These are phyloP conservation scores for Cyberlindnera suaveolens DNA, from an alignment of 805 yeast genomes.

Conservation along the genomic window DNA sequence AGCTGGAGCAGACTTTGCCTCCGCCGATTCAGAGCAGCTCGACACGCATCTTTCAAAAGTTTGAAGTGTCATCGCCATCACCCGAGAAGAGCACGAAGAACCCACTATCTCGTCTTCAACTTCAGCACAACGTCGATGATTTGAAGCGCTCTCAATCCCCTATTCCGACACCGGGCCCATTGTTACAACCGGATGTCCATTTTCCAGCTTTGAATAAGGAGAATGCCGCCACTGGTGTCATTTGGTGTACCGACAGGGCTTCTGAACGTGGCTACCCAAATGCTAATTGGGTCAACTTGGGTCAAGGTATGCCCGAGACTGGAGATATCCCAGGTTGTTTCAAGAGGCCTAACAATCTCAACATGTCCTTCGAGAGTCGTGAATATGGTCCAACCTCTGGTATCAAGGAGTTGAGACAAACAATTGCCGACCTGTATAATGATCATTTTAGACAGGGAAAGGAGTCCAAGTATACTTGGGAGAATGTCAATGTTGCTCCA, in stretches of 20 bases:
- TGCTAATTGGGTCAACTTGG: conserved; percentile 49
- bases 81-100: conserved; percentile 3
- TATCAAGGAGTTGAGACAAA: conserved; percentile 44
- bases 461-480: conserved; percentile 48
- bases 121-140: background rate
- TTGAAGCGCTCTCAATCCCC: conserved; percentile 31
- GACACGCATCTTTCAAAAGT: conserved; percentile 16
- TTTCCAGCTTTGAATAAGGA: conserved; percentile 54
- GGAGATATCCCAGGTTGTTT: conserved; percentile 56
- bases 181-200: conserved; percentile 31
- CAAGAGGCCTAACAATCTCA: conserved; percentile 42
- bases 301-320: conserved; percentile 63
- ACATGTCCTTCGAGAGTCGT: conserved; percentile 41
- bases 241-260: conserved; percentile 61
- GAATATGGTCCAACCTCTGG: conserved; percentile 62
- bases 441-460: conserved; percentile 44
- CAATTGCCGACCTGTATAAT: conserved; percentile 53
- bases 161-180: conserved; percentile 44
- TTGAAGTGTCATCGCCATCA: conserved; percentile 5
- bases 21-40: conserved; percentile 23
- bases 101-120: conserved; percentile 6
- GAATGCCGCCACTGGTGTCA: conserved; percentile 57
- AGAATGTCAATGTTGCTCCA: conserved; percentile 57
- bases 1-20: conserved; percentile 22
- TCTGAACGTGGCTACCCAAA: conserved; percentile 45